These are phyloP conservation scores for Taiwanofungus camphoratus DNA, from an alignment of 1,284 basidiomycete species.

Conservation along the genomic window DNA sequence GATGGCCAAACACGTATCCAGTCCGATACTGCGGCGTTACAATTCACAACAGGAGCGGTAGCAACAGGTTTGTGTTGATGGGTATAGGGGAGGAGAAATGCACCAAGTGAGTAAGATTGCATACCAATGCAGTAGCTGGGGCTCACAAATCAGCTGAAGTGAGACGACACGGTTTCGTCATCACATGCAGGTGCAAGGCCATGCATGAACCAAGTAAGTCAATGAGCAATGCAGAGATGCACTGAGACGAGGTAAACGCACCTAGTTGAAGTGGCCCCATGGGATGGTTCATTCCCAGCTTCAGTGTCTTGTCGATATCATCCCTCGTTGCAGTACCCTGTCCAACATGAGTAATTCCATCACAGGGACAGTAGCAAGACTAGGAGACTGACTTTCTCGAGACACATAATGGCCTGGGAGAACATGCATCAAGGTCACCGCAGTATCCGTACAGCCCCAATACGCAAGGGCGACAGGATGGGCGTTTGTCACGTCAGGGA, in stretches of 20 bases:
- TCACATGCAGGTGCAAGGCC: too few species aligned
- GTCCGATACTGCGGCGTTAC: slow-evolving; percentile 63
- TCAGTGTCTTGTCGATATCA: slow-evolving; percentile 93
- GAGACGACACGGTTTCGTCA: too few species aligned
- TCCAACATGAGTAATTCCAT: slow-evolving; percentile 6
- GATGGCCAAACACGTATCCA: slow-evolving; percentile 88
- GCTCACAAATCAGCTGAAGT: slow-evolving; percentile 72
- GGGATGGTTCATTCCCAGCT: slow-evolving; percentile 92
- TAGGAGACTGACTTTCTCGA: slow-evolving; percentile 63
- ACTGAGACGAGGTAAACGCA: slow-evolving; percentile 24
- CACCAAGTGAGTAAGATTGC: slow-evolving; percentile 5
- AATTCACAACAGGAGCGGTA: slow-evolving; percentile 2
- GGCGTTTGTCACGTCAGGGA: neutral
- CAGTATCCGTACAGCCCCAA: slow-evolving; percentile 1
- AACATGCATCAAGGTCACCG: neutral
- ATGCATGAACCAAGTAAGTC: too few species aligned
- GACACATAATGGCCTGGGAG: slow-evolving; percentile 80
- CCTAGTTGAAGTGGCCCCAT: slow-evolving; percentile 89
- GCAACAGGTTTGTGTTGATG: neutral
- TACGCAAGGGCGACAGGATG: neutral
- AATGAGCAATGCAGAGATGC: neutral
- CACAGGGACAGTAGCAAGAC: slow-evolving; percentile 2
- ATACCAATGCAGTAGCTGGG: neutral
- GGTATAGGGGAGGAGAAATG: neutral
- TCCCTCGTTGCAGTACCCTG: slow-evolving; percentile 87